These are phyloP conservation scores for Uronychia setigera DNA, from an alignment of 73 alveolate species.

Conservation along the genomic window DNA sequence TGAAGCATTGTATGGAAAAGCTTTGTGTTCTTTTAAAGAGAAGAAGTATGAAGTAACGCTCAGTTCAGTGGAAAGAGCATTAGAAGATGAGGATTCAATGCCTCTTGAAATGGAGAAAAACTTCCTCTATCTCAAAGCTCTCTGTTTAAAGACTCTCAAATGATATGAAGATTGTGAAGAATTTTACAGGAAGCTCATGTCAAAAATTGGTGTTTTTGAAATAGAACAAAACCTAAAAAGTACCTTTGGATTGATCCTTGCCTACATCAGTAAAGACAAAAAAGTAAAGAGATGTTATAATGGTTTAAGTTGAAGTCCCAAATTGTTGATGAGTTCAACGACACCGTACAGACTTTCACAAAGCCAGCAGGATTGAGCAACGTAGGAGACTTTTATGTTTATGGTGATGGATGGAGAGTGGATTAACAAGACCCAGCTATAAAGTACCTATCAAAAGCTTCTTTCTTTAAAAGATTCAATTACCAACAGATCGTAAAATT, in stretches of 20 bases:
- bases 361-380: background rate
- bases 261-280: background rate
- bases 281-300: background rate
- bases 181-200: background rate
- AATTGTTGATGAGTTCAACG: background rate
- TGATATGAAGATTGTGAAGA: conserved; percentile 1
- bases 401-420: background rate
- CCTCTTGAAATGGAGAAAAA: background rate
- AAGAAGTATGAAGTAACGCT: background rate
- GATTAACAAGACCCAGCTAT: background rate
- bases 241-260: background rate
- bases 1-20: conserved; percentile 7
- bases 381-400: background rate
- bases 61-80: background rate
- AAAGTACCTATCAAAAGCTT: background rate
- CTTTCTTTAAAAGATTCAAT: background rate
- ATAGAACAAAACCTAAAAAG: background rate
- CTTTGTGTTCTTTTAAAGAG: conserved; percentile 1
- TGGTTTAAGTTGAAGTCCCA: background rate
- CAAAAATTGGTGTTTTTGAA: background rate
- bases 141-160: conserved; percentile 1
- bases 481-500: background rate
- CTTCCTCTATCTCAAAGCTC: background rate
- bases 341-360: background rate
- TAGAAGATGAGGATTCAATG: background rate